Evolutionary conservation across 768 basidiomycete species (phyloP).

Genomic region (Cystobasidium ongulense): DNA sequence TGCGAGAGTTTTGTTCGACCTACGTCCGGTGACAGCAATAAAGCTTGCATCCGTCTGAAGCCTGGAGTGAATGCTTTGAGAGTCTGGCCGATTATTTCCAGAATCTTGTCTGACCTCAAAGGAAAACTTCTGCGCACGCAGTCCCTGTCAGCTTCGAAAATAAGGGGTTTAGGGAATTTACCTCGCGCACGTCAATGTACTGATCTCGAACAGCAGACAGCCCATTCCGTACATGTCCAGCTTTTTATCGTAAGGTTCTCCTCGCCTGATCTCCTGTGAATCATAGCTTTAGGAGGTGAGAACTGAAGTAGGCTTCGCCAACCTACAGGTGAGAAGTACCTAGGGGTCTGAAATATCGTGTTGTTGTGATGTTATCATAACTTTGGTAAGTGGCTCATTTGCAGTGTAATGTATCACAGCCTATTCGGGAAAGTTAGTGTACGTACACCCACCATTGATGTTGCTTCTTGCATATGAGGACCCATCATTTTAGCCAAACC

Average conservation of each 20-base stretch:
- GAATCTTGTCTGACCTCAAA: neutral
- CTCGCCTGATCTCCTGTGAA: constrained; percentile 11
- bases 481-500: constrained; percentile 6
- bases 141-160: neutral
- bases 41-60: neutral
- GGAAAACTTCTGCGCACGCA: neutral
- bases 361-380: neutral
- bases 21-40: neutral
- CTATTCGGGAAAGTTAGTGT: neutral
- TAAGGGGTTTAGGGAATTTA: neutral
- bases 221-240: constrained; percentile 15
- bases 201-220: constrained; percentile 10
- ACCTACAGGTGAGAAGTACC: constrained; percentile 9
- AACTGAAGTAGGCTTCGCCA: neutral
- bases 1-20: neutral
- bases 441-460: neutral
- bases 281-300: neutral
- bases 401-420: neutral
- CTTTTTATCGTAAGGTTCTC: constrained; percentile 3
- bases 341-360: constrained; percentile 3
- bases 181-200: constrained; percentile 3
- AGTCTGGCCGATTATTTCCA: neutral
- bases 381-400: neutral
- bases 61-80: neutral
- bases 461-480: neutral